Base-by-base conservation (phyloP, 2,329 filamentous ascomycete species). In the Ophiostoma ulmi region DNA sequence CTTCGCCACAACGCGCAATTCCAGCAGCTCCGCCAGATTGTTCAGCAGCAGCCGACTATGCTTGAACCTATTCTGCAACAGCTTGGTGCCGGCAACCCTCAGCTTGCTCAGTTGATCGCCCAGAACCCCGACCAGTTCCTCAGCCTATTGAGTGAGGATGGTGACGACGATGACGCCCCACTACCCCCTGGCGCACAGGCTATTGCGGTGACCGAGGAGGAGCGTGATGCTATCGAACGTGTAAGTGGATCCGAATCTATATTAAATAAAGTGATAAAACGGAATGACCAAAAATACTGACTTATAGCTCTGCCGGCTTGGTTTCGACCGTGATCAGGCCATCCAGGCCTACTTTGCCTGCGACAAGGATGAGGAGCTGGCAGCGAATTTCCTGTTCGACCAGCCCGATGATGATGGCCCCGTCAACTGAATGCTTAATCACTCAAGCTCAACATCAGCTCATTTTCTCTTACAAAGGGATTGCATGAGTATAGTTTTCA, bases 331-430 rank as follows among this genome's bases (percentile, higher is more conserved):
- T 72, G 93, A 98, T 76, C 88, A 93, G 76, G 95, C 95, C 69
- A 97, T 98, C 75, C 94, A 99, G 82, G 95, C 95, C 36, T 99
- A 98, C 83, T 99, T 99, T 79, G 95, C 95, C 44, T 99, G 95
- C 80, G 95, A 99, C 81, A 99, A 98, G 87, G 98, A 99, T 80
- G 95, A 99, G 82, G 95, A 99, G 81, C 86, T 99, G 69, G 95
- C 95, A 0, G 95, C 95, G 74, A 99, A 99, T 82, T 98, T 97
- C 81, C 85, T 99, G 72, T 99, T 99, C 78, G 95, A 99, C 77
- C 93, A 98, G 82, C 94, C 94, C 11, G 93, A 97, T 73, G 94
- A 97, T 67, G 90, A 92, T 48, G 89, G 91, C 71, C 81, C 80
- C 22, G 58, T 31, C 63, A 69, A 74, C 64, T 64, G 72, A 48